phyloP scores from a whole-genome alignment of 2,329 filamentous ascomycete genomes.

The Colletotrichum shisoi region DNA sequence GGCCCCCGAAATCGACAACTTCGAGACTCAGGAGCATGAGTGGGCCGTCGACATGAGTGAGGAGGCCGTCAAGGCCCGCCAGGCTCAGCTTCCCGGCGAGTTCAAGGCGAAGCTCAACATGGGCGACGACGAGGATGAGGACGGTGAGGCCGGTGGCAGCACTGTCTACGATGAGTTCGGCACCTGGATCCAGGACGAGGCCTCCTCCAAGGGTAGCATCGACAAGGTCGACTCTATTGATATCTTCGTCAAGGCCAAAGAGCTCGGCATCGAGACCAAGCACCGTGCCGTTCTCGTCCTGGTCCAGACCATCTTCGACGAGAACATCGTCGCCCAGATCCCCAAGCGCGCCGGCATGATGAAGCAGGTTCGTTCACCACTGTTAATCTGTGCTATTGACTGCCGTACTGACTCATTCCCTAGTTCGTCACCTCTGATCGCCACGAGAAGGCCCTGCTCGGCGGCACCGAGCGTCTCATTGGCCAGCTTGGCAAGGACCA shows the following conservation, averaged over 20 bases:
- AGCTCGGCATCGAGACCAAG: conserved; percentile 92
- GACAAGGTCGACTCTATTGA: conserved; percentile 85
- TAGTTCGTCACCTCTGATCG: conserved; percentile 87
- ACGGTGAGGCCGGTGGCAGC: conserved; percentile 76
- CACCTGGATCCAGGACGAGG: conserved; percentile 85
- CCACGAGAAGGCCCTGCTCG: conserved; percentile 94
- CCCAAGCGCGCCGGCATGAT: conserved; percentile 83
- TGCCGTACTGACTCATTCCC: conserved; percentile 40
- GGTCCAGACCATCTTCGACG: conserved; percentile 91
- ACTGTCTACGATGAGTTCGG: conserved; percentile 89
- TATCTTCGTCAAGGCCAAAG: conserved; percentile 96
- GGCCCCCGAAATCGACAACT: conserved; percentile 58
- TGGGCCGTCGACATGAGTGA: conserved; percentile 98
- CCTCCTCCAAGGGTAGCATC: conserved; percentile 75
- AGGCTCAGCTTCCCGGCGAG: conserved; percentile 90
- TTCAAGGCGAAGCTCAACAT: conserved; percentile 91
- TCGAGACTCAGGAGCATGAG: conserved; percentile 80
- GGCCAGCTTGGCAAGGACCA: conserved; percentile 74
- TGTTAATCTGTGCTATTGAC: neutral
- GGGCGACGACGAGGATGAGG: conserved; percentile 78
- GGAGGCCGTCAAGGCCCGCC: conserved; percentile 92
- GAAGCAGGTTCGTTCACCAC: conserved; percentile 71
- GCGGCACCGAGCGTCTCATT: conserved; percentile 92
- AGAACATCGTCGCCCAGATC: conserved; percentile 88
- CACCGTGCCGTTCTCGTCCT: conserved; percentile 92